Conservation (phyloP, 805 yeast species). For the Priceomyces medius region DNA sequence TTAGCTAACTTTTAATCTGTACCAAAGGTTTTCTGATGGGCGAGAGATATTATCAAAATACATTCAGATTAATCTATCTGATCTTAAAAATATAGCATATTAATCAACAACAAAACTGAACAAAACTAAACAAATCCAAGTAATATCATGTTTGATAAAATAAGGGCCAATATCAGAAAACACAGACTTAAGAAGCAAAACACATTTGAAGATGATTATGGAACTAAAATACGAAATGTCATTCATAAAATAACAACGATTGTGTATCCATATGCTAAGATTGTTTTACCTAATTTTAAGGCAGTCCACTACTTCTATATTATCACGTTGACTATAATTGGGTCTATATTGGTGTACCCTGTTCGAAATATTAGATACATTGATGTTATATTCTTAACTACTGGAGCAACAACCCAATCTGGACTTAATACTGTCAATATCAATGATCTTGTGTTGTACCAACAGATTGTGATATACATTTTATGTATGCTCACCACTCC, state of each 20-base stretch:
- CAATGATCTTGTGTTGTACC: conserved; percentile 65
- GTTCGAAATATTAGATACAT: conserved; percentile 63
- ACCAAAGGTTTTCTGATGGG: too few relatives aligned
- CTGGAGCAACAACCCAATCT: conserved; percentile 85
- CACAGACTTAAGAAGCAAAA: not conserved
- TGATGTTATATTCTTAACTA: conserved; percentile 74
- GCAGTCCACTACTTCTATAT: conserved; percentile 78
- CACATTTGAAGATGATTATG: conserved; percentile 11
- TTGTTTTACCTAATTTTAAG: conserved; percentile 51
- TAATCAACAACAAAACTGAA: too few relatives aligned
- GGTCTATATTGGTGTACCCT: conserved; percentile 79
- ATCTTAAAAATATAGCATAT: too few relatives aligned
- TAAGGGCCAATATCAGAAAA: too few relatives aligned
- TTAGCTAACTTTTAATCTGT: too few relatives aligned
- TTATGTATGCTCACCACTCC: conserved; percentile 75
- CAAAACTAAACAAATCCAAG: too few relatives aligned
- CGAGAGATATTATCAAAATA: too few relatives aligned
- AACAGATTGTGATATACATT: conserved; percentile 72
- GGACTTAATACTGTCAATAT: conserved; percentile 82
- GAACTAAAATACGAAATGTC: conserved; percentile 27
- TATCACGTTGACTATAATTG: conserved; percentile 53
- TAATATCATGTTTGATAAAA: too few relatives aligned
- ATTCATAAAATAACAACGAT: conserved; percentile 35
- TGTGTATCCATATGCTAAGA: conserved; percentile 41
- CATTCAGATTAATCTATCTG: too few relatives aligned